Conservation (phyloP, 2,329 filamentous ascomycete genomes). For the Xylaria sp. region DNA sequence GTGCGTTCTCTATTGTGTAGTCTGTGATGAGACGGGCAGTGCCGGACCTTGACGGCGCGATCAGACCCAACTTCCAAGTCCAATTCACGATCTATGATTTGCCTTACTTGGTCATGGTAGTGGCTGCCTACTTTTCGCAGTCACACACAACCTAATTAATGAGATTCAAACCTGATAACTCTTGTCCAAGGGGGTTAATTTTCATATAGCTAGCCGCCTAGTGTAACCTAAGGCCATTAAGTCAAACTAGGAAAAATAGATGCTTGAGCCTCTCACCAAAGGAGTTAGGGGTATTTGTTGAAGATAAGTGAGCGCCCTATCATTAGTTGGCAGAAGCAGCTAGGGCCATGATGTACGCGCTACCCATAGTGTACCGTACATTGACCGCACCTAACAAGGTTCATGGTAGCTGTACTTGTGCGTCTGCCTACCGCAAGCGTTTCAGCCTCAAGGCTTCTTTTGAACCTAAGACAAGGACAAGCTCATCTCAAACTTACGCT, state of each 20-base stretch:
- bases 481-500: background rate
- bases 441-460: background rate
- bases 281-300: background rate
- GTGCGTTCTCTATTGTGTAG: conserved; percentile 2
- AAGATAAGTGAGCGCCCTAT: conserved; percentile 29
- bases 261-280: conserved; percentile 16
- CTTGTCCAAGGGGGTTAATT: background rate
- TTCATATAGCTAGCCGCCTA: background rate
- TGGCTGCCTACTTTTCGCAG: background rate
- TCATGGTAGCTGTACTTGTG: background rate
- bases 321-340: conserved; percentile 28
- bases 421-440: background rate
- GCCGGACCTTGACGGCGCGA: conserved; percentile 13
- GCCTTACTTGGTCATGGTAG: background rate
- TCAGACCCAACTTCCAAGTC: background rate
- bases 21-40: conserved; percentile 17
- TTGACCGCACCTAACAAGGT: background rate
- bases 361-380: background rate
- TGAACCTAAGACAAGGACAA: background rate
- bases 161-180: too few species aligned
- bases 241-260: background rate
- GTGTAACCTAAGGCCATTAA: background rate
- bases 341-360: background rate
- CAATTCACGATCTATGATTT: background rate
- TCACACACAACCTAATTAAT: background rate